These are phyloP conservation scores for Micractinium conductrix DNA, from an alignment of 139 green algal species.

Conservation along the genomic window DNA sequence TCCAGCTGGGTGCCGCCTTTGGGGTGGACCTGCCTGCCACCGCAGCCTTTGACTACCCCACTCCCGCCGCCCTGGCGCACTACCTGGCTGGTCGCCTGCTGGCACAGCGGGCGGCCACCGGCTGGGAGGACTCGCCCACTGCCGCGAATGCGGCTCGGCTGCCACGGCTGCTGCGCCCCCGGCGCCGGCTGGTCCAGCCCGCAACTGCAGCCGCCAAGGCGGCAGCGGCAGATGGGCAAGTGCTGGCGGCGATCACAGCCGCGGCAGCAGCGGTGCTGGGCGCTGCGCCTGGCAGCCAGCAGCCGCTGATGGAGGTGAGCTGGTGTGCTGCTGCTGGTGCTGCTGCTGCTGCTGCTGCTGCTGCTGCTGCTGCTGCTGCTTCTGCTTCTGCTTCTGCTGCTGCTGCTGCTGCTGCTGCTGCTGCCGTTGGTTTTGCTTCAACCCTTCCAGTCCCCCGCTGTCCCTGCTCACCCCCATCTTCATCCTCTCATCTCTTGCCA, in stretches of 20 bases:
- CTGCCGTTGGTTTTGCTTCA: too few relatives aligned
- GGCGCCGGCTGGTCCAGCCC: too few relatives aligned
- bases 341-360: background rate
- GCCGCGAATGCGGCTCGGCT: too few relatives aligned
- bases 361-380: background rate
- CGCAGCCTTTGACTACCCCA: slow-evolving; percentile 69
- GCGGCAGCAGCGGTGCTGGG: slow-evolving; percentile 28
- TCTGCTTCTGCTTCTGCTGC: background rate
- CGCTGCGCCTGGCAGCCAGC: slow-evolving; percentile 33
- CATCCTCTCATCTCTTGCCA: background rate
- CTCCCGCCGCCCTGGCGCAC: slow-evolving; percentile 40
- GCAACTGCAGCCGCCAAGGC: background rate
- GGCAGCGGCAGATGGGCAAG: background rate
- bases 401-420: too few relatives aligned
- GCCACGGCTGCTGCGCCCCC: too few relatives aligned
- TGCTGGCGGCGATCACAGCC: background rate
- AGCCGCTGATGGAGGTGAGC: slow-evolving; percentile 66
- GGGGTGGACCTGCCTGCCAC: slow-evolving; percentile 48
- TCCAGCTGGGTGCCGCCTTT: slow-evolving; percentile 33
- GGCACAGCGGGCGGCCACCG: too few relatives aligned
- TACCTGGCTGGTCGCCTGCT: background rate
- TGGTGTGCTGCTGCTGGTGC: background rate
- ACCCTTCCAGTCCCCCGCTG: too few relatives aligned
- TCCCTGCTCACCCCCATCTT: background rate
- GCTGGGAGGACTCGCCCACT: too few relatives aligned